Percentiles rank a stretch among this genome's conserved stretches.
phyloP scores from a whole-genome alignment of 306 rosid species.

The Citrullus mucosospermus region DNA sequence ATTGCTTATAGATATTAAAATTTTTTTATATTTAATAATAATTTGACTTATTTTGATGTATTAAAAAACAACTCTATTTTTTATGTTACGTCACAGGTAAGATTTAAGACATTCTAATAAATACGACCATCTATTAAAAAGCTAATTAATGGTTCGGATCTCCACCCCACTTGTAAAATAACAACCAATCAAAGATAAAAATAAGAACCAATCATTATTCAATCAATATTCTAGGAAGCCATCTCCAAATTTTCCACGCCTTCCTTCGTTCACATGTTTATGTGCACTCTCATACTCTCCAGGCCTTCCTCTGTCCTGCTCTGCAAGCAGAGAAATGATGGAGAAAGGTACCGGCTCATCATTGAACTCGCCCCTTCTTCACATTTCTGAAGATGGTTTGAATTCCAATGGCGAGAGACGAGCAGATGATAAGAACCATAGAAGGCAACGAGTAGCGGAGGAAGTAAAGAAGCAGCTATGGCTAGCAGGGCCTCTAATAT shows the following conservation, averaged over 20 bases:
- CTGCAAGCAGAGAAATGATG: neutral
- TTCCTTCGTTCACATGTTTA: neutral
- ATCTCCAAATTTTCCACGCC: neutral
- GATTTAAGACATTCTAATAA: no score
- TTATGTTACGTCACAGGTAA: no score
- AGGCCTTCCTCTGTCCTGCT: neutral
- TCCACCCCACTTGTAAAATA: no score
- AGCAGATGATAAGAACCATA: neutral
- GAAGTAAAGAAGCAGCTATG: constrained; percentile 65
- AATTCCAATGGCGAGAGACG: neutral
- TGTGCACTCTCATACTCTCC: neutral
- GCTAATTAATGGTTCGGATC: no score
- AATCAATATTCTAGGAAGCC: neutral
- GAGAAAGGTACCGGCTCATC: neutral
- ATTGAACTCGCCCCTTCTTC: neutral
- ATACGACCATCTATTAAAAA: no score
- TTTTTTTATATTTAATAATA: no score
- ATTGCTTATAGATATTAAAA: no score
- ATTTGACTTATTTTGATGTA: no score
- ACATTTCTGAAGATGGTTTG: neutral
- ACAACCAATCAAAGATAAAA: neutral
- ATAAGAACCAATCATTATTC: neutral
- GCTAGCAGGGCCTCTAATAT: constrained; percentile 61
- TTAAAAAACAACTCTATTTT: no score
- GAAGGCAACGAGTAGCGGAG: constrained; percentile 5